phyloP scores from a whole-genome alignment of 768 basidiomycete species.

The Tephrocybe sp. region DNA sequence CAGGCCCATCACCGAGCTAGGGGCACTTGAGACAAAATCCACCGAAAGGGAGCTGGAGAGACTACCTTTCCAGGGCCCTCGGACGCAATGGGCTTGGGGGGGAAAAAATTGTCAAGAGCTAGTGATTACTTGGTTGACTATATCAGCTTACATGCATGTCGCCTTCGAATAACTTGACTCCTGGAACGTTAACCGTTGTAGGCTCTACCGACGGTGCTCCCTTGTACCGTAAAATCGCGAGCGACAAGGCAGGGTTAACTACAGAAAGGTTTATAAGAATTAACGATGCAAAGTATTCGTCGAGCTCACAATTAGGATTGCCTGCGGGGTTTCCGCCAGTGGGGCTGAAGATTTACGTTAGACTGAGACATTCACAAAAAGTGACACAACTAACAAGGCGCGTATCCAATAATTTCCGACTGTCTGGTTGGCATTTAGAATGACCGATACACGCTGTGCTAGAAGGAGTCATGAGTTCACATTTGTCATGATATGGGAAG shows the following conservation, averaged over 20 bases:
- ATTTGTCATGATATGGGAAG: not conserved
- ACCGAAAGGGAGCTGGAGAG: not conserved
- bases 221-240: constrained; percentile 29
- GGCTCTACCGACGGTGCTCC: constrained; percentile 33
- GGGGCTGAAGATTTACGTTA: constrained; percentile 9
- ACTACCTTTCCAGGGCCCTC: constrained; percentile 18
- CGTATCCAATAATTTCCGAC: constrained; percentile 43
- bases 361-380: not conserved
- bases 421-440: constrained; percentile 39
- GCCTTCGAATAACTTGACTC: constrained; percentile 23
- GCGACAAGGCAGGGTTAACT: constrained; percentile 20
- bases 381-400: constrained; percentile 8
- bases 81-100: constrained; percentile 12
- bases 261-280: not conserved
- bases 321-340: constrained; percentile 11
- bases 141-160: constrained; percentile 26
- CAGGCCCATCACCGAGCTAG: constrained; percentile 19
- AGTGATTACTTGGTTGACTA: not conserved
- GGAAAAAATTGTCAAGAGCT: not conserved
- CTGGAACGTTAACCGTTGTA: constrained; percentile 20
- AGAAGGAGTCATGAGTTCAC: not conserved
- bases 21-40: not conserved
- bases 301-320: constrained; percentile 16
- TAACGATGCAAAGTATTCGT: not conserved
- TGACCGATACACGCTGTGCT: constrained; percentile 34